Percentiles rank a stretch among this genome's conserved stretches.
Evolutionary conservation across 2,329 filamentous ascomycete genomes (phyloP).

Genomic region (Aspergillus transmontanensis): DNA sequence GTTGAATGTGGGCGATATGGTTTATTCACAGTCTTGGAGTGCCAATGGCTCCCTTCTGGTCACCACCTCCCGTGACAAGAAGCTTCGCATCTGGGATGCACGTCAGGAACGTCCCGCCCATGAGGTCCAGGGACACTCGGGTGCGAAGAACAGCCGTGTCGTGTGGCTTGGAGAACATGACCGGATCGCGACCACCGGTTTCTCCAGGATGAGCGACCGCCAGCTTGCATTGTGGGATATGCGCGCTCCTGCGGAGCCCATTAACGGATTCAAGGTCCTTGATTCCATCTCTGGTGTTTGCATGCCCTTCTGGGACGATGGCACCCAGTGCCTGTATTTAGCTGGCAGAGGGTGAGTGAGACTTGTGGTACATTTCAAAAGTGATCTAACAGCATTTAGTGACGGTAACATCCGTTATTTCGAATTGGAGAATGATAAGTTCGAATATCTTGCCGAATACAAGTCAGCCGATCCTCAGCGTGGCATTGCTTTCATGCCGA

Average conservation of each 20-base stretch:
- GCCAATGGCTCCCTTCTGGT: slow-evolving; percentile 82
- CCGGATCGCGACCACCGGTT: slow-evolving; percentile 92
- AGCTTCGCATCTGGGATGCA: slow-evolving; percentile 95
- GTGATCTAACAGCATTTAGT: slow-evolving; percentile 48
- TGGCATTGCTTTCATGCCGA: slow-evolving; percentile 90
- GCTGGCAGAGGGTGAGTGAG: slow-evolving; percentile 85
- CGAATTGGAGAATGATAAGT: slow-evolving; percentile 98
- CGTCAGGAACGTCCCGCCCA: slow-evolving; percentile 86
- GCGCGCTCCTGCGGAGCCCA: slow-evolving; percentile 74
- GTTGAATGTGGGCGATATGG: slow-evolving; percentile 85
- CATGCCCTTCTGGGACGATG: slow-evolving; percentile 99
- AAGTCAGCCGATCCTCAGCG: slow-evolving; percentile 95
- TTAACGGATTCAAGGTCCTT: slow-evolving; percentile 85
- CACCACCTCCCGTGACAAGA: slow-evolving; percentile 97
- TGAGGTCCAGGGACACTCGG: slow-evolving; percentile 81
- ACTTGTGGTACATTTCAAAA: not conserved
- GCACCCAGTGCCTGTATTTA: slow-evolving; percentile 91
- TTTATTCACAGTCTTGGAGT: slow-evolving; percentile 95
- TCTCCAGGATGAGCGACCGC: slow-evolving; percentile 97
- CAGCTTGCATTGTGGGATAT: slow-evolving; percentile 96
- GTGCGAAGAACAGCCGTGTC: slow-evolving; percentile 94
- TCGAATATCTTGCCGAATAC: slow-evolving; percentile 95
- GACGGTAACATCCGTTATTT: slow-evolving; percentile 99
- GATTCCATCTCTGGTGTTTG: slow-evolving; percentile 97
- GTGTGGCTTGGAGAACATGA: slow-evolving; percentile 98